These are phyloP conservation scores for Thermothelomyces thermophilus DNA, from an alignment of 2,329 filamentous ascomycete genomes.

Conservation along the genomic window DNA sequence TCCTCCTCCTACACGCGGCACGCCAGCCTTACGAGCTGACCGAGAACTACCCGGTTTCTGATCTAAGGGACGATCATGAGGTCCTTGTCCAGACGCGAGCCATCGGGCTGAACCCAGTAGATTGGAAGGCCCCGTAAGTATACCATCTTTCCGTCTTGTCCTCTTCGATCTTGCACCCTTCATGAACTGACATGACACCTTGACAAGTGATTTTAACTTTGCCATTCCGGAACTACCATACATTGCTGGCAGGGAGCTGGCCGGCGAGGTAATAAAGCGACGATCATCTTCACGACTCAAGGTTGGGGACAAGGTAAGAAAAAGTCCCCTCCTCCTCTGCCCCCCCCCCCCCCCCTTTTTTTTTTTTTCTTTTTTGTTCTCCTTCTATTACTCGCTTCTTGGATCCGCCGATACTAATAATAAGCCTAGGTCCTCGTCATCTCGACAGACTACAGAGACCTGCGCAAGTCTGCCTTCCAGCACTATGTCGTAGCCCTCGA, in stretches of 20 bases:
- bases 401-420: neutral
- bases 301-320: slow-evolving; percentile 46
- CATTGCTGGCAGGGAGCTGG: slow-evolving; percentile 63
- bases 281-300: slow-evolving; percentile 42
- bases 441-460: slow-evolving; percentile 67
- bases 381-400: no score
- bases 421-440: slow-evolving; percentile 48
- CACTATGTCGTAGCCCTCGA: slow-evolving; percentile 59
- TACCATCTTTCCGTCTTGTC: no score
- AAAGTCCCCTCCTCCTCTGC: neutral
- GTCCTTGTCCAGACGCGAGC: slow-evolving; percentile 57
- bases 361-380: neutral
- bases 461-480: slow-evolving; percentile 65
- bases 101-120: slow-evolving; percentile 70
- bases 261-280: slow-evolving; percentile 52
- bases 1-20: slow-evolving; percentile 28
- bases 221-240: slow-evolving; percentile 62
- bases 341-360: slow-evolving; percentile 14
- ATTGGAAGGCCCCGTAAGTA: slow-evolving; percentile 67
- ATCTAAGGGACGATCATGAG: slow-evolving; percentile 34
- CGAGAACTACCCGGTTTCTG: slow-evolving; percentile 26
- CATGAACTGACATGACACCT: neutral
- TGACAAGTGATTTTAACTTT: slow-evolving; percentile 59
- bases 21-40: slow-evolving; percentile 28
- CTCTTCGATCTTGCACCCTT: neutral